Evolutionary conservation across 768 basidiomycete species (phyloP), one percentile per base, ranked within the genome.

Genomic region (Cystobasidium onofrii): DNA sequence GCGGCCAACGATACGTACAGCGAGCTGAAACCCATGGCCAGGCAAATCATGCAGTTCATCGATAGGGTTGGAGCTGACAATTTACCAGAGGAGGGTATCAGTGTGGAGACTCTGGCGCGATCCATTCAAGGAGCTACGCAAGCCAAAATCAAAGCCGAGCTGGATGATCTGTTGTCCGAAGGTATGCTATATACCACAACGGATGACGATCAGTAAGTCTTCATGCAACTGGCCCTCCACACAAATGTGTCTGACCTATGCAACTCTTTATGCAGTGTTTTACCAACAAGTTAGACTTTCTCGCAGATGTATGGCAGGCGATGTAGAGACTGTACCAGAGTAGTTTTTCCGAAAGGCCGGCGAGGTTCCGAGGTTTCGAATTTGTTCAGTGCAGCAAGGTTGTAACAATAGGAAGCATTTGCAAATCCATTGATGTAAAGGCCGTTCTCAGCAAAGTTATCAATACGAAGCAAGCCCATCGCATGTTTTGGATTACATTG

Each of bases 51-150:
- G 74, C 78, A 84, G n/a, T 88, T 87, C 79, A 87, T 92, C 70
- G 80, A 83, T 39, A 75, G 39, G 83, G 60, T 73, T 31, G 54
- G 27, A 15, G 18, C n/a, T 0, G 64, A 60, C 9, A 86, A 74
- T 83, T 85, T 60, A 76, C 81, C 52, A 76, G 79, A 64, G 80
- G 89, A 91, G 34, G 91, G 91, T 76, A 87, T 95, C 65, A 89
- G 92, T 80, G 91, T 94, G 20, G 93, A 94, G 79, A 89, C 86
- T 27, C 90, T 95, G 76, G 88, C 88, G 76, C 91, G 70, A 55
- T 23, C 25, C 54, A 43, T 72, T 18, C 20, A 54, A 90, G 50
- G 92, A 91, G 36, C 93, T 3, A 1, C 71, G 34, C 27, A 72
- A 4, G 63, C 36, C n/a, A 31, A 92, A 81, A 34, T 75, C 29